phyloP scores from a whole-genome alignment of 345 rosid genomes.

The Microcos paniculata region DNA sequence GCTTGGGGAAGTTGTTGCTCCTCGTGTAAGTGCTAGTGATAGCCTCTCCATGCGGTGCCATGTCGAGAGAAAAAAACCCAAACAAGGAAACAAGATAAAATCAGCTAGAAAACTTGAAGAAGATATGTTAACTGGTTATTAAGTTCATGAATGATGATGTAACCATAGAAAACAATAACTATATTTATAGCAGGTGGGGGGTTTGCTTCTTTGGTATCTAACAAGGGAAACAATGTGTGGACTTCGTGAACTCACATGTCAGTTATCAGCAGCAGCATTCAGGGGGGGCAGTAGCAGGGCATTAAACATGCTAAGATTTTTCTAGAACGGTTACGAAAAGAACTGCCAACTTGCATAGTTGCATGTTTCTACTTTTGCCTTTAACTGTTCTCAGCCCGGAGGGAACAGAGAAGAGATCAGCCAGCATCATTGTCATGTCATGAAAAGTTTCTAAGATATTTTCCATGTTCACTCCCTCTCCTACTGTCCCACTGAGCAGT shows the following conservation, averaged over 20 bases:
- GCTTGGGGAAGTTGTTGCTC: slow-evolving; percentile 44
- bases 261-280: slow-evolving; percentile 25
- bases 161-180: not conserved
- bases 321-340: slow-evolving; percentile 20
- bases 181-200: slow-evolving; percentile 29
- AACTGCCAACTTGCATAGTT: not conserved
- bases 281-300: not conserved
- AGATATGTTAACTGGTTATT: not conserved
- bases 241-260: slow-evolving; percentile 38
- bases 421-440: slow-evolving; percentile 1
- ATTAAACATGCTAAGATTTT: slow-evolving; percentile 37
- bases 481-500: not conserved
- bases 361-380: not conserved
- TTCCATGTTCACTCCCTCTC: not conserved
- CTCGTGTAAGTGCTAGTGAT: slow-evolving; percentile 28
- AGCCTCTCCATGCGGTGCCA: slow-evolving; percentile 71
- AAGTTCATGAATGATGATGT: slow-evolving; percentile 9
- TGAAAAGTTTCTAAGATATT: slow-evolving; percentile 1
- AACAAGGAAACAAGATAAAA: not conserved
- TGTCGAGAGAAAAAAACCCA: slow-evolving; percentile 7
- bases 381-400: not conserved
- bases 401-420: not conserved
- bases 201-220: slow-evolving; percentile 2
- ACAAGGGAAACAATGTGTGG: slow-evolving; percentile 31
- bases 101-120: too few relatives aligned